phyloP scores from a whole-genome alignment of 2,329 filamentous ascomycete genomes.

The Blastomyces gilchristii region DNA sequence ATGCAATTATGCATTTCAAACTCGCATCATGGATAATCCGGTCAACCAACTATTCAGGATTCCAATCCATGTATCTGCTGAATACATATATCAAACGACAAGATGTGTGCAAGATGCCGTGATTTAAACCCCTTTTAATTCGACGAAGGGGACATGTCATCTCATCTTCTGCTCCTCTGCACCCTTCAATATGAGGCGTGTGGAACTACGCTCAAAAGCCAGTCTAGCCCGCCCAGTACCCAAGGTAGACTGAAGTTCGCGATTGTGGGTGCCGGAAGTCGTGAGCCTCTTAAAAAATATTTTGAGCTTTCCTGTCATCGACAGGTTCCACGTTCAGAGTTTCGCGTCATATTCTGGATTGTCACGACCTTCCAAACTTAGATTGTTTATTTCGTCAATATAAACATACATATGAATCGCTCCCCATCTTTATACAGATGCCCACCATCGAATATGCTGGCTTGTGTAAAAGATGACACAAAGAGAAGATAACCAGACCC shows the following conservation, averaged over 20 bases:
- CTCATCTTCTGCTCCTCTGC: neutral
- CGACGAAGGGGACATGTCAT: neutral
- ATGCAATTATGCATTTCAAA: neutral
- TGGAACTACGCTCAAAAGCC: neutral
- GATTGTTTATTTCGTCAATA: neutral
- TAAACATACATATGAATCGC: neutral
- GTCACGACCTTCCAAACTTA: neutral
- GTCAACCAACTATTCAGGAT: neutral
- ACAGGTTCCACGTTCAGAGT: neutral
- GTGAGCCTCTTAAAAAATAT: neutral
- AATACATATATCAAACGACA: neutral
- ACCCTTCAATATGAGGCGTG: neutral
- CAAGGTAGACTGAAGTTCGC: neutral
- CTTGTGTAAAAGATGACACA: neutral
- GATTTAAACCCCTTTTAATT: neutral
- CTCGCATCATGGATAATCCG: neutral
- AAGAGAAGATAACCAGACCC: neutral
- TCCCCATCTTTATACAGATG: neutral
- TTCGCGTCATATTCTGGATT: neutral
- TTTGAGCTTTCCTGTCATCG: neutral
- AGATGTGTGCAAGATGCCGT: neutral
- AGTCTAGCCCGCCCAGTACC: neutral
- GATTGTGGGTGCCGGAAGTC: neutral
- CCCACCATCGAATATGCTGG: neutral
- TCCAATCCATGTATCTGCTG: too few species aligned